A percentile compares a stretch with the other conserved stretches of the same genome.
Conservation (phyloP, 768 basidiomycete genomes). For the Epithele typhae region DNA sequence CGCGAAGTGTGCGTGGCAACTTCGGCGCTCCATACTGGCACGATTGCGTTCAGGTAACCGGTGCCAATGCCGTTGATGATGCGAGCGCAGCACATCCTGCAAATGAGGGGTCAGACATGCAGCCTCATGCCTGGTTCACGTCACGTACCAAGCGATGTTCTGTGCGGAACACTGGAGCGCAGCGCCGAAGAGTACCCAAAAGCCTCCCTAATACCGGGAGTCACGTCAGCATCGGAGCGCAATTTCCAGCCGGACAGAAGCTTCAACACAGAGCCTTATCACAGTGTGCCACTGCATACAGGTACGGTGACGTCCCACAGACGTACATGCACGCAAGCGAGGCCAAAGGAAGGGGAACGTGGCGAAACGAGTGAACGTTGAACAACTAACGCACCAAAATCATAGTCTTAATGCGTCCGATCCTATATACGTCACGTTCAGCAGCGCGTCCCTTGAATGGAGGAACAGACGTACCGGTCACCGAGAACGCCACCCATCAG, state of each 20-base stretch:
- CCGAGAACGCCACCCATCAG: conserved; percentile 38
- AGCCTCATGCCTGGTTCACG: no score
- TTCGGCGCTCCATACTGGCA: conserved; percentile 43
- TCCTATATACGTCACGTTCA: conserved; percentile 15
- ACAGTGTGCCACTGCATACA: no score
- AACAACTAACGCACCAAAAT: conserved; percentile 19
- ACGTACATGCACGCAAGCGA: no score
- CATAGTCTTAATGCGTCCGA: conserved; percentile 40
- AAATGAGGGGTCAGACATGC: neutral
- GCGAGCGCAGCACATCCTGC: conserved; percentile 43
- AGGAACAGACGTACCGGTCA: conserved; percentile 22
- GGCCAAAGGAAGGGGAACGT: neutral
- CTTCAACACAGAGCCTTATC: no score
- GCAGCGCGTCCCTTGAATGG: neutral
- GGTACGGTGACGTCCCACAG: no score
- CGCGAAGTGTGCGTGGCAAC: conserved; percentile 41
- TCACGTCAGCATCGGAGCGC: no score
- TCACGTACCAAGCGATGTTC: conserved; percentile 35
- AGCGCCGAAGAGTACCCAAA: conserved; percentile 39
- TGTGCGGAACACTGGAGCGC: conserved; percentile 40
- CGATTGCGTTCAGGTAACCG: conserved; percentile 39
- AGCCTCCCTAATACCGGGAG: conserved; percentile 25
- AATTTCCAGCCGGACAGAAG: no score
- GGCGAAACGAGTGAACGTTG: neutral
- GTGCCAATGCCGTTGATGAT: conserved; percentile 42